Percentiles rank a stretch among this genome's conserved stretches.
phyloP scores from a whole-genome alignment of 2,329 filamentous ascomycete genomes.

The Monosporascus ibericus region DNA sequence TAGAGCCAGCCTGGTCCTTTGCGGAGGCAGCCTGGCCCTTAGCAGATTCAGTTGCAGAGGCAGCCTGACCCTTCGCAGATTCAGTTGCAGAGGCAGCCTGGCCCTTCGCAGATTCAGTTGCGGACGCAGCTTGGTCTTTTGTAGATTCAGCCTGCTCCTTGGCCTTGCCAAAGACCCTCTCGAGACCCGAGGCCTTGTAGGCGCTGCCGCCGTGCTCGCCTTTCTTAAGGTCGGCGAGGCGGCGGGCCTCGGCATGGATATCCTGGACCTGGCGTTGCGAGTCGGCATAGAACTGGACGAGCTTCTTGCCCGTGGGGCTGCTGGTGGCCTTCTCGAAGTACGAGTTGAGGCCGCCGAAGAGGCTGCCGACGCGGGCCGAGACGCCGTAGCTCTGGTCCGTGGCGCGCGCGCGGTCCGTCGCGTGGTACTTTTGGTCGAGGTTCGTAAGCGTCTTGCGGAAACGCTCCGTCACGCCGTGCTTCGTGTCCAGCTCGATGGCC shows the following conservation, averaged over 20 bases:
- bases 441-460: slow-evolving; percentile 72
- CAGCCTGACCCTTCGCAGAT: too few species aligned
- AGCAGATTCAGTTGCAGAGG: too few species aligned
- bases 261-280: slow-evolving; percentile 86
- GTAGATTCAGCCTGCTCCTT: slow-evolving; percentile 27
- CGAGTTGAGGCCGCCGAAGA: slow-evolving; percentile 62
- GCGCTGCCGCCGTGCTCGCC: slow-evolving; percentile 53
- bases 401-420: slow-evolving; percentile 76
- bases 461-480: slow-evolving; percentile 76
- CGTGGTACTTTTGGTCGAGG: slow-evolving; percentile 82
- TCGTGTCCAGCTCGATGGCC: slow-evolving; percentile 81
- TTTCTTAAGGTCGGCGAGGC: slow-evolving; percentile 84
- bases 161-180: slow-evolving; percentile 52
- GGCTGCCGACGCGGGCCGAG: slow-evolving; percentile 60
- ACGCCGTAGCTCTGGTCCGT: slow-evolving; percentile 83
- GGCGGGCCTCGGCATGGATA: slow-evolving; percentile 84
- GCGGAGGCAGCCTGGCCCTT: neutral
- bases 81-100: slow-evolving; percentile 14
- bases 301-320: slow-evolving; percentile 81
- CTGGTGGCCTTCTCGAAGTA: slow-evolving; percentile 93
- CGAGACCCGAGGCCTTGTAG: slow-evolving; percentile 52
- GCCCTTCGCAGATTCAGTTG: neutral
- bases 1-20: too few species aligned
- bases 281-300: slow-evolving; percentile 82
- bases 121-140: too few species aligned